Evolutionary conservation across 1,139 yeast genomes (phyloP).

Genomic region (Kodamaea alishanica): DNA sequence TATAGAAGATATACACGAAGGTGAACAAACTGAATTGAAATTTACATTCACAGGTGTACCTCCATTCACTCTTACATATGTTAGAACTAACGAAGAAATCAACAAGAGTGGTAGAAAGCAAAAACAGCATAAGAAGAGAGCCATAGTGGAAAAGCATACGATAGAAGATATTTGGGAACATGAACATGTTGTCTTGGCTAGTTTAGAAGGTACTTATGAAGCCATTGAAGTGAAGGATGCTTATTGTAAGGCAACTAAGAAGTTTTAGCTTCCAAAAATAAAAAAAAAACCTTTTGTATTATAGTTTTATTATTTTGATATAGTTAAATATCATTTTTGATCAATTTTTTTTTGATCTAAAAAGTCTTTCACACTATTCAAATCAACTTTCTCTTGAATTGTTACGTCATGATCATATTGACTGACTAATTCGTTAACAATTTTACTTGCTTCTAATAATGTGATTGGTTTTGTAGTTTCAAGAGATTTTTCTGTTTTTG

Average conservation of each 20-base stretch:
- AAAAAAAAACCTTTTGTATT: neutral
- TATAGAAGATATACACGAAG: constrained; percentile 86
- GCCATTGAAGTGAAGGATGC: constrained; percentile 85
- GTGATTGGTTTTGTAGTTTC: constrained; percentile 9
- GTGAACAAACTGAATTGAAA: constrained; percentile 72
- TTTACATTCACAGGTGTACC: constrained; percentile 70
- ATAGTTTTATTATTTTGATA: constrained; percentile 1
- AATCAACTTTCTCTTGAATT: neutral
- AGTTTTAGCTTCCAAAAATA: constrained; percentile 14
- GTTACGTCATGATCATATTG: constrained; percentile 9
- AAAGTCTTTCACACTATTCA: constrained; percentile 15
- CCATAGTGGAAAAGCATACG: constrained; percentile 72
- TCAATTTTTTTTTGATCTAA: constrained; percentile 11
- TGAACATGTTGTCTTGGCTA: constrained; percentile 70
- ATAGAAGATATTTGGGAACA: constrained; percentile 65
- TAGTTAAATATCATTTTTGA: neutral
- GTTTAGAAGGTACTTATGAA: constrained; percentile 90
- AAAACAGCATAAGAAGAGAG: constrained; percentile 30
- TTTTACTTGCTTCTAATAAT: constrained; percentile 17
- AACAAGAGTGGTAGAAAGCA: constrained; percentile 40
- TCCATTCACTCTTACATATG: constrained; percentile 61
- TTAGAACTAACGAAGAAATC: constrained; percentile 48
- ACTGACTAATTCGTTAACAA: constrained; percentile 18
- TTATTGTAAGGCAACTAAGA: constrained; percentile 57
- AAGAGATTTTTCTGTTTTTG: neutral